phyloP scores from a whole-genome alignment of 2,329 filamentous ascomycete genomes.

The Fusarium tricinctum region DNA sequence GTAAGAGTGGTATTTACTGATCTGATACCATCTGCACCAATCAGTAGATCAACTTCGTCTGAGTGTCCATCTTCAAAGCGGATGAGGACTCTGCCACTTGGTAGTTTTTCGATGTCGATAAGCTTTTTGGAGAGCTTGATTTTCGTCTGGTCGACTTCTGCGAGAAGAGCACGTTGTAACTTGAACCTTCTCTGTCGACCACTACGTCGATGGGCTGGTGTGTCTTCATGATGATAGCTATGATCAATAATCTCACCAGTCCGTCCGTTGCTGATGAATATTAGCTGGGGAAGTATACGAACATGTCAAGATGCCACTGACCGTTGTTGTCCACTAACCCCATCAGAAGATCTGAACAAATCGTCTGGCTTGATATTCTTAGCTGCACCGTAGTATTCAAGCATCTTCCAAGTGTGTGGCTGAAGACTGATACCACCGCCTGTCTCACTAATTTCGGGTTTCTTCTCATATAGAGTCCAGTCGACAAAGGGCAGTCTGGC shows the following conservation, averaged over 20 bases:
- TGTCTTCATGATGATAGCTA: conserved; percentile 40
- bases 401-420: conserved; percentile 54
- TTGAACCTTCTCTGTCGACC: conserved; percentile 53
- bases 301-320: not conserved
- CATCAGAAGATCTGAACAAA: conserved; percentile 50
- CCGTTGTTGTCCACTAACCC: conserved; percentile 48
- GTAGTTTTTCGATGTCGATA: conserved; percentile 55
- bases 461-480: conserved; percentile 55
- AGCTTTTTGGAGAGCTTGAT: conserved; percentile 63
- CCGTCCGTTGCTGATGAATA: conserved; percentile 49
- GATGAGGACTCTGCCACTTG: conserved; percentile 55
- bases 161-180: conserved; percentile 64
- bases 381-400: conserved; percentile 52
- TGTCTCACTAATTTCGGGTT: conserved; percentile 54
- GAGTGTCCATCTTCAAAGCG: conserved; percentile 60
- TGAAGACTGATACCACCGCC: conserved; percentile 57
- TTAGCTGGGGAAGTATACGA: not conserved
- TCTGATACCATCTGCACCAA: conserved; percentile 67
- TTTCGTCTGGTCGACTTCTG: conserved; percentile 58
- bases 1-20: conserved; percentile 52
- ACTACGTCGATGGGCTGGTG: conserved; percentile 46
- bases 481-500: conserved; percentile 50
- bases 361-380: conserved; percentile 51
- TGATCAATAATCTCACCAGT: conserved; percentile 50
- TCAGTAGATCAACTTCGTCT: conserved; percentile 61